Evolutionary conservation across 768 basidiomycete genomes (phyloP), one percentile per base, ranked within the genome.

Genomic region (Ramaria rubella): DNA sequence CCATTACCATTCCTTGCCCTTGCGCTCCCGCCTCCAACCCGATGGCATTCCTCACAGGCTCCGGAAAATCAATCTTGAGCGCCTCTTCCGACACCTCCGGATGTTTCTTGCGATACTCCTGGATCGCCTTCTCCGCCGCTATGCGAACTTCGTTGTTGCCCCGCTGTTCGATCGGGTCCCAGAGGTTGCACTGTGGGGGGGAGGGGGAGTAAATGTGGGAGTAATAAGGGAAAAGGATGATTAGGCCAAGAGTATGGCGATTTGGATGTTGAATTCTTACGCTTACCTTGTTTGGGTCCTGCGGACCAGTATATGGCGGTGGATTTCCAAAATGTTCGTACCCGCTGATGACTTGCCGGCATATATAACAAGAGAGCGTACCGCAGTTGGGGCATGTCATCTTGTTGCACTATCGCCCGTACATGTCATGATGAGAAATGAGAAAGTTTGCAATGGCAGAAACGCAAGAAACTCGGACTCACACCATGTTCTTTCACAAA

Each of bases 281-380:
- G 40, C 75, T 30, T 64, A 80, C 80, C 49, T 45, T 46, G 27
- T 55, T 55, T 21, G 23, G 31, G 42, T 44, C 42, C 14, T n/a
- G 3, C 30, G 3, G 38, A 19, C 27, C 27, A 14, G 23, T n/a
- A 17, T 55, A 45, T 5, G 43, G 54, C 12, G 24, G 26, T 11
- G 42, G 26, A 8, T 79, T 72, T 46, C 76, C 67, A 65, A 91
- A 92, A 64, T 93, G 90, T 0, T 89, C 84, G 62, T 92, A 91
- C 1, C 88, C 87, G 0, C 30, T 70, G 38, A 94, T 87, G 31
- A 84, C 63, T 63, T 87, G 62, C 27, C 89, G 79, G 66, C 94
- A 95, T 24, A 91, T 73, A 64, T 96, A 94, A 69, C 94, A 96
- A 0, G 86, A 91, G 38, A 88, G 33, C 0, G 89, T 83, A 1